Evolutionary conservation across 106 monocot genomes (phyloP), one percentile per base, ranked within the genome.

Genomic region (Iris macrosiphon): DNA sequence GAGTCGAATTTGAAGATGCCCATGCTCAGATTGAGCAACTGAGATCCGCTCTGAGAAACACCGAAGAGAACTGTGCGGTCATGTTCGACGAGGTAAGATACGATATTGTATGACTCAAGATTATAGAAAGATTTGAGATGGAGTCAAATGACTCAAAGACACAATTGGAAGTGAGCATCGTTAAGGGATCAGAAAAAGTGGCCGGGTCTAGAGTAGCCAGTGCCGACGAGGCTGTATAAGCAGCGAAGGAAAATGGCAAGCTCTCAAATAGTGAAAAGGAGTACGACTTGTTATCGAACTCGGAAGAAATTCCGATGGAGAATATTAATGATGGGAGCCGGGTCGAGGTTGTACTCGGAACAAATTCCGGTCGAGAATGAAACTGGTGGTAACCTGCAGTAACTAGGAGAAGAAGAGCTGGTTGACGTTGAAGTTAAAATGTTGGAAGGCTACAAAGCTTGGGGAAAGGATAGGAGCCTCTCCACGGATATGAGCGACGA

Each of bases 41-140:
- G 56, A 75, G 75, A 17, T 44, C 52, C 28, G 31, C 45, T 32
- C 33, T 92, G 59, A 71, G 61, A 20, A 76, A 70, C 41, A 83
- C 62, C 15, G 40, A 79, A 49, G 86, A 87, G 41, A 82, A 62
- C 43, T 83, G 87, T 40, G 68, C 76, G 55, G 67, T 59, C 27
- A 61, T 63, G 71, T 61, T 92, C 3, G 60, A 73, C n/a, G 76
- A 87, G 68, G 82, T 79, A 55, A 85, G 43, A 50, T 29, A 61
- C 57, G 85, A 91, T 37, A 70, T 72, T 45, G 63, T 50, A 64
- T 40, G 49, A 34, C 65, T 81, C 3, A 55, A 63, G 34, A 57
- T 70, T 8, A 52, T 72, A 5, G 72, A 64, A 58, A 75, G 52
- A 14, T 77, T 71, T 15, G 84, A 91, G 45, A 73, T 49, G 41